Percentiles rank a stretch among this genome's conserved stretches.
Evolutionary conservation across 306 rosid genomes (phyloP).

Genomic region (Chamaecrista fasciculata): DNA sequence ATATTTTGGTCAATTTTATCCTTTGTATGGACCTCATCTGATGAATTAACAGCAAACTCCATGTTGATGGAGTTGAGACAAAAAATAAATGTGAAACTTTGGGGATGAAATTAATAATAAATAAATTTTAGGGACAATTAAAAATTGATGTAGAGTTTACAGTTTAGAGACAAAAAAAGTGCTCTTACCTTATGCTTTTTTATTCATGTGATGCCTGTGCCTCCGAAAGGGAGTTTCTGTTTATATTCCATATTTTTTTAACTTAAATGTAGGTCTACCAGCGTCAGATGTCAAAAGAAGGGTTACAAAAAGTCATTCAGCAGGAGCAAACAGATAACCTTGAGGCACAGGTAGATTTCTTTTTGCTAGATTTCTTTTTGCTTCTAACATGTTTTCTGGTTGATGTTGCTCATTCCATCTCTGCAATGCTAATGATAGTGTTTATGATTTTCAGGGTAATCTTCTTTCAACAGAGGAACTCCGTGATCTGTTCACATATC

Average conservation of each 20-base stretch:
- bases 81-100: no score
- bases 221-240: slow-evolving; percentile 14
- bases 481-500: slow-evolving; percentile 85
- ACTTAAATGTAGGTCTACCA: slow-evolving; percentile 68
- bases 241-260: slow-evolving; percentile 3
- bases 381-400: slow-evolving; percentile 26
- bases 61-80: no score
- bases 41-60: no score
- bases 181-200: no score
- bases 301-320: slow-evolving; percentile 96
- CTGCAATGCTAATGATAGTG: slow-evolving; percentile 19
- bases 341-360: slow-evolving; percentile 53
- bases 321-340: slow-evolving; percentile 62
- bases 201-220: slow-evolving; percentile 22
- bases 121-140: no score
- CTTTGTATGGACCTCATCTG: no score
- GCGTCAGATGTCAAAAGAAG: slow-evolving; percentile 99
- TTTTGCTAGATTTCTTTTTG: no score
- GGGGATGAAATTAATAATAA: no score
- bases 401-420: slow-evolving; percentile 26
- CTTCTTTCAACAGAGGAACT: slow-evolving; percentile 83
- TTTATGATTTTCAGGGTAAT: slow-evolving; percentile 56
- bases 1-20: no score
- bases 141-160: no score
- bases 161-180: no score